These are phyloP conservation scores for Murraya paniculata DNA, from an alignment of 345 rosid species.

Conservation along the genomic window DNA sequence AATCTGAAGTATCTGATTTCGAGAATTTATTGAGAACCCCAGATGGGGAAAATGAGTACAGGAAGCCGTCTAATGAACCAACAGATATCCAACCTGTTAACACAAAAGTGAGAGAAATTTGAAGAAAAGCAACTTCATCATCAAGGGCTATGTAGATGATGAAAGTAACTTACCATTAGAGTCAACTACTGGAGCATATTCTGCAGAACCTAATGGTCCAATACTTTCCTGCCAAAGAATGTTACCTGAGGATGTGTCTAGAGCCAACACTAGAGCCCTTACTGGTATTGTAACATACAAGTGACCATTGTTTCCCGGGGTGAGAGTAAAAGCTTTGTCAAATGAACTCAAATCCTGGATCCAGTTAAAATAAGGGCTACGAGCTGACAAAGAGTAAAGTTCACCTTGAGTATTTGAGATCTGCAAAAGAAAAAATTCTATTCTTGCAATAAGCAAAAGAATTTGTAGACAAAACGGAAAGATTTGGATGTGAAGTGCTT, in stretches of 20 bases:
- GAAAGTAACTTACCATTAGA: constrained; percentile 47
- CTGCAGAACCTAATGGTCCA: constrained; percentile 59
- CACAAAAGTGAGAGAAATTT: neutral
- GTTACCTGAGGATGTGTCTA: constrained; percentile 65
- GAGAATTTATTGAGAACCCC: constrained; percentile 59
- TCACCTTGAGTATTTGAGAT: constrained; percentile 72
- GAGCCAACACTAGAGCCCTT: constrained; percentile 51
- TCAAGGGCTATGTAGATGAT: neutral
- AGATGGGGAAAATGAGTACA: constrained; percentile 74
- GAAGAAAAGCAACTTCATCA: neutral
- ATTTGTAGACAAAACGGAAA: neutral
- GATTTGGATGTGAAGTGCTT: constrained; percentile 20
- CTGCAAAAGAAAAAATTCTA: constrained; percentile 32
- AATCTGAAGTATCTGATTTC: constrained; percentile 31
- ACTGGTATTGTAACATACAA: constrained; percentile 57
- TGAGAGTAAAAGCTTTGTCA: constrained; percentile 50
- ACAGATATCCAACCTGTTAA: constrained; percentile 70
- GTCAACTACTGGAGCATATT: constrained; percentile 54
- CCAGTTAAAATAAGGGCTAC: constrained; percentile 62
- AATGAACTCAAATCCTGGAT: constrained; percentile 67
- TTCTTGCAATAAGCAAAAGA: neutral
- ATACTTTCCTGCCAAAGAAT: constrained; percentile 60
- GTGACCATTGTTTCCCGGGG: constrained; percentile 73
- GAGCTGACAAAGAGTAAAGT: constrained; percentile 74
- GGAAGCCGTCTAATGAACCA: constrained; percentile 78